Evolutionary conservation across 1,139 yeast species (phyloP), one percentile per base, ranked within the genome.

Genomic region (Suhomyces chickasaworum): DNA sequence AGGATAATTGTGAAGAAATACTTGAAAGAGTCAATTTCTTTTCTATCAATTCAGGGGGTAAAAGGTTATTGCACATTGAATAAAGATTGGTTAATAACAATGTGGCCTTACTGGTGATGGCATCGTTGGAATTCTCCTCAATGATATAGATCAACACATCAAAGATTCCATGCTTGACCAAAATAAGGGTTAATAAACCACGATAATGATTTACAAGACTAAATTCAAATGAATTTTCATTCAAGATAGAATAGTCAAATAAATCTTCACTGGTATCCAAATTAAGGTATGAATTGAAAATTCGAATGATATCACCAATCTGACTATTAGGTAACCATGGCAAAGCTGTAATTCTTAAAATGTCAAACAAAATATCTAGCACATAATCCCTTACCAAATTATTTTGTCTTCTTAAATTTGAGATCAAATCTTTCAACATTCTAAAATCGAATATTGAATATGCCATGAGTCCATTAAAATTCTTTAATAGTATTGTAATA

Each of bases 381-480:
- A 90, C 64, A 31, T 80, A 77, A 30, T 80, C 86, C 21, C 91
- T 78, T 13, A 88, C 70, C 21, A 71, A 65, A 1, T 75, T 63
- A 18, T 80, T 73, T 0, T 86, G 86, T 45, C 83, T 80, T 23
- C 73, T 71, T 45, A 91, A 67, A 59, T 91, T 85, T 33, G 76
- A 69, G 2, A 91, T 68, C 31, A 93, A 68, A 46, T 82, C 81
- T 37, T 68, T 69, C 16, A 93, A 57, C 25, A 86, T 78, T 44
- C 73, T 73, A 55, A 82, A 86, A 48, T 80, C 66, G 53, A 84
- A 73, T 46, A 79, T 73, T 0, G 89, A 77, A 55, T 85, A 79
- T 7, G 86, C 79, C 53, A 86, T 76, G 10, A 90, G 61, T 0
- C 99, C 99, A 16, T 87, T 77, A 82, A 95, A 86, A 39, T 83